Evolutionary conservation across 2,329 filamentous ascomycete genomes (phyloP).

Genomic region (Colletotrichum siamense): DNA sequence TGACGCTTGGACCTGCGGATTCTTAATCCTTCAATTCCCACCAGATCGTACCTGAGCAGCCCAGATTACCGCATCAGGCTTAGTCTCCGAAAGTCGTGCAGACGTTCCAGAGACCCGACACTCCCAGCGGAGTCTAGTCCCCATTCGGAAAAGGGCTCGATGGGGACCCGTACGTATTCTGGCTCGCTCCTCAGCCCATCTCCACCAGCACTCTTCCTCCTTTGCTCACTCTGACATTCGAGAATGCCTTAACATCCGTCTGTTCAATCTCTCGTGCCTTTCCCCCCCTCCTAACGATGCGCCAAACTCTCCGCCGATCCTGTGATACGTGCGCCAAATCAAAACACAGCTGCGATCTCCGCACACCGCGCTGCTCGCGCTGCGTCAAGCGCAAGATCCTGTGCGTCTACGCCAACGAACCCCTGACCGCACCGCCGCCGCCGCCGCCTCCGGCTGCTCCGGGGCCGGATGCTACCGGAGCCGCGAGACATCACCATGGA

Average conservation of each 20-base stretch:
- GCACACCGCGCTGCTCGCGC: slow-evolving; percentile 58
- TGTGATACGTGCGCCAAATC: slow-evolving; percentile 61
- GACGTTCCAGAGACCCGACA: background rate
- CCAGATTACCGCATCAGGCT: slow-evolving; percentile 24
- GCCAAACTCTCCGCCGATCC: slow-evolving; percentile 60
- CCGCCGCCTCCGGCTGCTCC: background rate
- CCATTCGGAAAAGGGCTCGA: background rate
- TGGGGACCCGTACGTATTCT: background rate
- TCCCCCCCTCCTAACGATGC: slow-evolving; percentile 43
- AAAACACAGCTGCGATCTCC: slow-evolving; percentile 62
- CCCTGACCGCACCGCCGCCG: slow-evolving; percentile 36
- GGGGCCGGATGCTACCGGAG: background rate
- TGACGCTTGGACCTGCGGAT: background rate
- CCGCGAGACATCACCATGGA: background rate
- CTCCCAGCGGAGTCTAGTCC: slow-evolving; percentile 14
- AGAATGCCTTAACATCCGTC: background rate
- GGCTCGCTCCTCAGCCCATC: background rate
- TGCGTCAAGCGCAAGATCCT: slow-evolving; percentile 52
- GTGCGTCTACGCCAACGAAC: slow-evolving; percentile 61
- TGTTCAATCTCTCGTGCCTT: background rate
- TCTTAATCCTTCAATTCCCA: background rate
- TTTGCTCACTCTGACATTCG: background rate
- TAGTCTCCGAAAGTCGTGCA: slow-evolving; percentile 36
- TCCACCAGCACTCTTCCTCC: slow-evolving; percentile 1
- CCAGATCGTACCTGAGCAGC: background rate